phyloP scores from a whole-genome alignment of 768 basidiomycete genomes.

The Rickenella mellea region DNA sequence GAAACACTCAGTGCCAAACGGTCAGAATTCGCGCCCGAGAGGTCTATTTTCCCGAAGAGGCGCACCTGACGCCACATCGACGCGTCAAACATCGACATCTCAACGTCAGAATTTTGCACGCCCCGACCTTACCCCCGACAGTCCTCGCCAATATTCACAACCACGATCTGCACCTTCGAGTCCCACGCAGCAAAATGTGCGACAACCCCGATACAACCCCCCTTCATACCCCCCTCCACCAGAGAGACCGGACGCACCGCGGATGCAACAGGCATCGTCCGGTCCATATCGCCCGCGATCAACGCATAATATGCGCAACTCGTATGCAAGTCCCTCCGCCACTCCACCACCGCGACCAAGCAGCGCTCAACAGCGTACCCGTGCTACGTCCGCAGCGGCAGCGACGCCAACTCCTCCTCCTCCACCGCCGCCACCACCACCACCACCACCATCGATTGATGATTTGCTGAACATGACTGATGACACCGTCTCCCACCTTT shows the following conservation, averaged over 20 bases:
- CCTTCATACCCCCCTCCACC: constrained; percentile 14
- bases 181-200: no score
- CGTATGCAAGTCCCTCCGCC: constrained; percentile 11
- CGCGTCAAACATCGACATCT: constrained; percentile 12
- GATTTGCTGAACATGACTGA: constrained; percentile 54
- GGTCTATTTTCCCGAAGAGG: constrained; percentile 38
- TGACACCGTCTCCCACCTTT: constrained; percentile 47
- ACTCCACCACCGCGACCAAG: not conserved
- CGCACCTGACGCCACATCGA: constrained; percentile 14
- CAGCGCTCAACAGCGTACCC: constrained; percentile 3
- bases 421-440: constrained; percentile 24
- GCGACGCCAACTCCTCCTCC: constrained; percentile 27
- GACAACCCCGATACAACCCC: no score
- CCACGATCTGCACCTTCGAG: constrained; percentile 16
- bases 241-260: not conserved
- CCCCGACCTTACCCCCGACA: constrained; percentile 51
- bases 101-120: constrained; percentile 43
- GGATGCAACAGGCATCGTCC: constrained; percentile 14
- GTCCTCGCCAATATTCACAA: constrained; percentile 4
- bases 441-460: constrained; percentile 50
- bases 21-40: constrained; percentile 19
- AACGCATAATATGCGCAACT: constrained; percentile 11
- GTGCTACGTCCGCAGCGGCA: constrained; percentile 17
- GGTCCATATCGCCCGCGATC: constrained; percentile 15
- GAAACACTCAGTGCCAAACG: constrained; percentile 49